A percentile compares a stretch with the other conserved stretches of the same genome.
These are phyloP conservation scores for Millerozyma miso DNA, from an alignment of 805 yeast genomes.

Conservation along the genomic window DNA sequence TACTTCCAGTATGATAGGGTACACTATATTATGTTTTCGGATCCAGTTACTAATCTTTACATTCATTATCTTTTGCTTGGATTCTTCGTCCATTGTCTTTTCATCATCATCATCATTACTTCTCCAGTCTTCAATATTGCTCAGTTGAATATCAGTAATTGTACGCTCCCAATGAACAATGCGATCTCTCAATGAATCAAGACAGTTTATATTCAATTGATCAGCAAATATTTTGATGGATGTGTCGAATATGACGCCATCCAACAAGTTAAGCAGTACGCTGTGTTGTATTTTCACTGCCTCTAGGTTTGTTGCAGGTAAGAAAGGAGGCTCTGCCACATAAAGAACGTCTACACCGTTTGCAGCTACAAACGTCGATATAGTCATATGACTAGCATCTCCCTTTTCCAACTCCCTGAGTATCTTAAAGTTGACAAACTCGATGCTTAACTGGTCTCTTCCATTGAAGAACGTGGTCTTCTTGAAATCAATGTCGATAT, in stretches of 20 bases:
- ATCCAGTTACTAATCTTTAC: constrained; percentile 7
- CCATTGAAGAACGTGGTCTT: constrained; percentile 6
- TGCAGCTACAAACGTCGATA: background rate
- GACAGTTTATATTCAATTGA: constrained; percentile 10
- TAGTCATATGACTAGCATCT: background rate
- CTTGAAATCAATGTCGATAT: constrained; percentile 18
- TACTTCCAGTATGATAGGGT: constrained; percentile 19
- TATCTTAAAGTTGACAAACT: background rate
- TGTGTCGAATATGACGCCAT: constrained; percentile 17
- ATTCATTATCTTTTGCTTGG: background rate
- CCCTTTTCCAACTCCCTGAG: background rate
- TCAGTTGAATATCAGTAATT: background rate
- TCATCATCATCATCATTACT: background rate
- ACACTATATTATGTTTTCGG: constrained; percentile 16
- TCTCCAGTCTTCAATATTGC: background rate
- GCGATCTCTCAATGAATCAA: background rate
- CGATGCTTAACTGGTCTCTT: background rate
- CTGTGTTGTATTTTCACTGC: constrained; percentile 12
- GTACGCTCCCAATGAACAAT: background rate
- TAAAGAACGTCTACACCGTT: background rate
- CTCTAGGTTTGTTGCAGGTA: background rate
- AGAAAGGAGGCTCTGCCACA: background rate
- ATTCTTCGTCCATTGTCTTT: background rate
- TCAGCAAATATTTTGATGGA: constrained; percentile 17
- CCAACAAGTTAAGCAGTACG: constrained; percentile 11